A percentile compares a stretch with the other conserved stretches of the same genome.
Conservation (phyloP, 106 monocot genomes). For the Posidonia australis region DNA sequence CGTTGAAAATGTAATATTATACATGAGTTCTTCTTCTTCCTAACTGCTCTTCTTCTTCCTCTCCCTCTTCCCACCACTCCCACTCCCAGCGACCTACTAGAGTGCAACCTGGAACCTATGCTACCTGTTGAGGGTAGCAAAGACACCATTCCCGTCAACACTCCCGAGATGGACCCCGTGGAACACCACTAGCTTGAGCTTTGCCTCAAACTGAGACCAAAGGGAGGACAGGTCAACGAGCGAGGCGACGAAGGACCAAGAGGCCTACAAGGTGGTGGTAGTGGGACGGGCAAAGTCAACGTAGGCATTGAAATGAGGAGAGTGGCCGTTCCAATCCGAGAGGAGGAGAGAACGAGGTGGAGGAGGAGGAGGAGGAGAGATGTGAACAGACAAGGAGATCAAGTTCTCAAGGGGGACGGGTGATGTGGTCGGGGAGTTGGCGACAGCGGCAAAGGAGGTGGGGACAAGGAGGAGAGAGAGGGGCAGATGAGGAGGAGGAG, state of each 20-base stretch:
- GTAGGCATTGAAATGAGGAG: constrained; percentile 63
- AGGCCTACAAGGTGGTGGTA: constrained; percentile 18
- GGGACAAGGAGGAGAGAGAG: no score
- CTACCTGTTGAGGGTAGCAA: constrained; percentile 38
- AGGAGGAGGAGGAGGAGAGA: no score
- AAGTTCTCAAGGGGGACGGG: no score
- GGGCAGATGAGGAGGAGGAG: no score
- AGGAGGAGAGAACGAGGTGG: constrained; percentile 37
- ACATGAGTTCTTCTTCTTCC: no score
- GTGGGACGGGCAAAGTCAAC: constrained; percentile 52
- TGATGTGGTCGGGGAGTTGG: no score
- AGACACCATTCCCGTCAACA: constrained; percentile 36
- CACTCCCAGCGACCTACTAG: constrained; percentile 17
- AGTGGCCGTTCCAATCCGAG: constrained; percentile 33
- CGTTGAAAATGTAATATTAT: no score
- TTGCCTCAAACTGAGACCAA: constrained; percentile 32
- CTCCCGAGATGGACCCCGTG: constrained; percentile 51
- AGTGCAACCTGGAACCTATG: constrained; percentile 47
- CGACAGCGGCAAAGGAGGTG: no score
- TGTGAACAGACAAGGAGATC: no score
- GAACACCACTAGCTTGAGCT: constrained; percentile 45
- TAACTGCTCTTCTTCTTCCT: no score
- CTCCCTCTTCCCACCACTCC: constrained; percentile 2
- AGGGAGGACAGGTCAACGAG: constrained; percentile 22
- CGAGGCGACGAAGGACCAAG: constrained; percentile 6